These are phyloP conservation scores for Citrullus colocynthis DNA, from an alignment of 306 rosid species.

Conservation along the genomic window DNA sequence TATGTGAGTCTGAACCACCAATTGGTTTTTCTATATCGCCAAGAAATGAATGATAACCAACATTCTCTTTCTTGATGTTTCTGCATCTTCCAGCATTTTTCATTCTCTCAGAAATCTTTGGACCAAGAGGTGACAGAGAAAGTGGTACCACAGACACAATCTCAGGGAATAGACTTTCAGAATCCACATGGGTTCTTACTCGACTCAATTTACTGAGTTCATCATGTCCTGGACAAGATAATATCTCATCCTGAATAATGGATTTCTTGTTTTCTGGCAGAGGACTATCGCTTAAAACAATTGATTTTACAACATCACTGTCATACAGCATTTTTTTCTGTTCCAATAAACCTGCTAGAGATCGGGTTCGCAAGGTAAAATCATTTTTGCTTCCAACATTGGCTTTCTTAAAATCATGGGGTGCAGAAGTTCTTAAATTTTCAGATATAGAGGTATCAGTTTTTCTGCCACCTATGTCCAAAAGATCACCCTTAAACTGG, in stretches of 20 bases:
- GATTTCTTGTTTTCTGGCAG: slow-evolving; percentile 29
- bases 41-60: slow-evolving; percentile 20
- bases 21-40: slow-evolving; percentile 25
- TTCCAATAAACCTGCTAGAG: slow-evolving; percentile 43
- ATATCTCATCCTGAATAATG: slow-evolving; percentile 15
- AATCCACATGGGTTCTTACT: slow-evolving; percentile 22
- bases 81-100: slow-evolving; percentile 26
- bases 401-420: slow-evolving; percentile 82
- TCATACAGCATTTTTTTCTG: slow-evolving; percentile 17
- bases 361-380: slow-evolving; percentile 28
- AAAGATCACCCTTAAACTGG: slow-evolving; percentile 50
- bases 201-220: slow-evolving; percentile 25
- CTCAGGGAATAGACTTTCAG: slow-evolving; percentile 28
- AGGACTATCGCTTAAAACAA: slow-evolving; percentile 41
- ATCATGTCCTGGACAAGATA: slow-evolving; percentile 26
- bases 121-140: slow-evolving; percentile 88
- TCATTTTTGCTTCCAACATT: slow-evolving; percentile 49
- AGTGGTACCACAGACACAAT: slow-evolving; percentile 34
- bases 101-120: slow-evolving; percentile 63
- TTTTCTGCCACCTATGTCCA: slow-evolving; percentile 52
- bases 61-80: slow-evolving; percentile 25
- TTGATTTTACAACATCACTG: slow-evolving; percentile 15
- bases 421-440: slow-evolving; percentile 15
- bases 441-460: slow-evolving; percentile 20
- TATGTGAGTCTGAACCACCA: slow-evolving; percentile 27